A percentile compares a stretch with the other conserved stretches of the same genome.
Conservation (phyloP, 2,329 filamentous ascomycete genomes). For the Cyanodermella asteris region DNA sequence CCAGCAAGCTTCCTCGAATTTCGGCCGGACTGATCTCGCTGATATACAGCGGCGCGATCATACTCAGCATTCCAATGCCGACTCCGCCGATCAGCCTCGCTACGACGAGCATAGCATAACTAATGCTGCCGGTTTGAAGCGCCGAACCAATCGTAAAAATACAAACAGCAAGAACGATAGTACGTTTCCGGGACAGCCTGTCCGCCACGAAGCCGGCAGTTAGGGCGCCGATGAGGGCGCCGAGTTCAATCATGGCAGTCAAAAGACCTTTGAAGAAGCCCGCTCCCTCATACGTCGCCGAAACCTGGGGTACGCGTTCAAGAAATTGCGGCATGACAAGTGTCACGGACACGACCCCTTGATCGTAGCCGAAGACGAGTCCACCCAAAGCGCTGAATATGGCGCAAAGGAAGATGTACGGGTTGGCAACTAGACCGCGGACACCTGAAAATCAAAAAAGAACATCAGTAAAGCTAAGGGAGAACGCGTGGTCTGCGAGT, state of each 20-base stretch:
- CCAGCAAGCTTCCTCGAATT: constrained; percentile 24
- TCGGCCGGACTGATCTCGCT: constrained; percentile 28
- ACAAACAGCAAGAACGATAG: constrained; percentile 27
- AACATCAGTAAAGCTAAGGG: no score
- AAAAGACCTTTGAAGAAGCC: constrained; percentile 23
- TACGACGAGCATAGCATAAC: constrained; percentile 29
- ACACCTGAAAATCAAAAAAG: constrained; percentile 20
- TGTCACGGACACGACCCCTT: constrained; percentile 19
- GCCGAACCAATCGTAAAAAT: constrained; percentile 30
- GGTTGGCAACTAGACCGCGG: constrained; percentile 23
- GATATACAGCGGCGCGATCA: constrained; percentile 31
- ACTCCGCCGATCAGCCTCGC: constrained; percentile 28
- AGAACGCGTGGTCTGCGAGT: no score
- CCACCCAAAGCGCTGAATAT: constrained; percentile 28
- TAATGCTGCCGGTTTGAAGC: constrained; percentile 27
- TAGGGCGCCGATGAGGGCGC: constrained; percentile 21
- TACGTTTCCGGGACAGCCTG: constrained; percentile 28
- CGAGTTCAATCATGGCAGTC: constrained; percentile 33
- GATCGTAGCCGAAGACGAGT: constrained; percentile 28
- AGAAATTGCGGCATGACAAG: constrained; percentile 32
- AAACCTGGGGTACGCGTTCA: constrained; percentile 21
- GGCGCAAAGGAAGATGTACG: constrained; percentile 29
- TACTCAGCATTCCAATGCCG: constrained; percentile 28
- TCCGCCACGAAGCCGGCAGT: constrained; percentile 30
- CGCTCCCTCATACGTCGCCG: constrained; percentile 15